Percentiles rank a stretch among this genome's conserved stretches.
phyloP scores from a whole-genome alignment of 306 rosid species.

The Vigna hirtella region DNA sequence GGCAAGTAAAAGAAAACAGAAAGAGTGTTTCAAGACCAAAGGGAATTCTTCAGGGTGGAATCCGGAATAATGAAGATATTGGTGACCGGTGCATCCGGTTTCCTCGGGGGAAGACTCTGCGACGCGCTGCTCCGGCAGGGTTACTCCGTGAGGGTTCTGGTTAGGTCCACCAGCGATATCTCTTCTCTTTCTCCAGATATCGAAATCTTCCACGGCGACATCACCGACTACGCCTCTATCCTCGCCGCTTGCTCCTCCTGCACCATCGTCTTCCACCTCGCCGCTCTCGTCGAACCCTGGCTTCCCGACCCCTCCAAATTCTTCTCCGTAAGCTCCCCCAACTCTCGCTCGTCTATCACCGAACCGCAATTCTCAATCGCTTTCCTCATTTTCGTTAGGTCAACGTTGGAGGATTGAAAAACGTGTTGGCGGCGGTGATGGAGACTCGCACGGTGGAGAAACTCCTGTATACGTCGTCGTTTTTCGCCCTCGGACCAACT shows the following conservation, averaged over 20 bases:
- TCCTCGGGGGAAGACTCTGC: conserved; percentile 83
- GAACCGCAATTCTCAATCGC: not conserved
- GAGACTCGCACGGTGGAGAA: conserved; percentile 74
- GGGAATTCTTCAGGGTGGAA: not conserved
- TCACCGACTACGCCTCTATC: conserved; percentile 75
- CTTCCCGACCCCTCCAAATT: conserved; percentile 87
- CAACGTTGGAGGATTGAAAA: conserved; percentile 79
- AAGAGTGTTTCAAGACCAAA: not conserved
- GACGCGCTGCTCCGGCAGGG: conserved; percentile 61
- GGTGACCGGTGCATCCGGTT: conserved; percentile 93
- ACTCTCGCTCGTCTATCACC: not conserved
- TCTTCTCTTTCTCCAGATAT: conserved; percentile 64
- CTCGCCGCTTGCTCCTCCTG: conserved; percentile 79
- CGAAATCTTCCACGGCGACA: conserved; percentile 79
- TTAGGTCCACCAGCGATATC: conserved; percentile 82
- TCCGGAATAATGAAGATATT: conserved; percentile 57
- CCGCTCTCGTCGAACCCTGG: conserved; percentile 97
- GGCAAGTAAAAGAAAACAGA: not conserved
- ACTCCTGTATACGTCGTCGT: conserved; percentile 84
- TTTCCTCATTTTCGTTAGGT: conserved; percentile 55
- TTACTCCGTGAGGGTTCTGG: conserved; percentile 72
- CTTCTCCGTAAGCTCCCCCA: conserved; percentile 53
- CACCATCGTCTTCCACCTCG: conserved; percentile 80
- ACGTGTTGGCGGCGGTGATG: conserved; percentile 70
- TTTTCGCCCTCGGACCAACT: conserved; percentile 85